phyloP scores from a whole-genome alignment of 805 yeast species.

The Priceomyces castillae region DNA sequence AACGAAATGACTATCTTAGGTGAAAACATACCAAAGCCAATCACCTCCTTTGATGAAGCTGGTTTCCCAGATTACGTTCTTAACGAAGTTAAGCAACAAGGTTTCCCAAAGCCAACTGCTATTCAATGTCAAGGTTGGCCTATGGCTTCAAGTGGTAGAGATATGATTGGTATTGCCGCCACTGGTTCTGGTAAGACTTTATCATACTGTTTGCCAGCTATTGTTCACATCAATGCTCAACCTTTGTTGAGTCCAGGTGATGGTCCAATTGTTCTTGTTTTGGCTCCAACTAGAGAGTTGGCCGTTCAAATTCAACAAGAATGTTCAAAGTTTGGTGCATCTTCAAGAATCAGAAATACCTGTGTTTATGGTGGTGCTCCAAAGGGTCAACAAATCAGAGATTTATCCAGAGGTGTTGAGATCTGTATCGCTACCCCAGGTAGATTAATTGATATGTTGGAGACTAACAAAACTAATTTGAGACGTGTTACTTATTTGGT shows the following conservation, averaged over 20 bases:
- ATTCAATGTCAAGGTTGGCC: constrained; percentile 99
- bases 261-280: constrained; percentile 93
- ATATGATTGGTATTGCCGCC: constrained; percentile 97
- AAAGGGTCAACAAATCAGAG: constrained; percentile 96
- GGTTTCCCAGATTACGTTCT: constrained; percentile 96
- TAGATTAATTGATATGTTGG: constrained; percentile 96
- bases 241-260: constrained; percentile 91
- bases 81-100: constrained; percentile 83
- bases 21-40: constrained; percentile 88
- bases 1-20: constrained; percentile 87
- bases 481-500: constrained; percentile 96
- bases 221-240: constrained; percentile 97
- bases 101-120: constrained; percentile 91
- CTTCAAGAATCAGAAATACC: constrained; percentile 92
- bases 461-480: constrained; percentile 89
- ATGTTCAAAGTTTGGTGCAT: constrained; percentile 89
- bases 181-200: constrained; percentile 99
- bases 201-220: constrained; percentile 94
- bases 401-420: constrained; percentile 91
- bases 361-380: constrained; percentile 99
- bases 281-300: constrained; percentile 98
- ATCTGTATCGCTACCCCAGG: constrained; percentile 98
- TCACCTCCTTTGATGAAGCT: constrained; percentile 90
- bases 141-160: constrained; percentile 98
- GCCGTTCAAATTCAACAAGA: constrained; percentile 97